Evolutionary conservation across 306 rosid species (phyloP), one percentile per base, ranked within the genome.

Genomic region (Urtica urens): DNA sequence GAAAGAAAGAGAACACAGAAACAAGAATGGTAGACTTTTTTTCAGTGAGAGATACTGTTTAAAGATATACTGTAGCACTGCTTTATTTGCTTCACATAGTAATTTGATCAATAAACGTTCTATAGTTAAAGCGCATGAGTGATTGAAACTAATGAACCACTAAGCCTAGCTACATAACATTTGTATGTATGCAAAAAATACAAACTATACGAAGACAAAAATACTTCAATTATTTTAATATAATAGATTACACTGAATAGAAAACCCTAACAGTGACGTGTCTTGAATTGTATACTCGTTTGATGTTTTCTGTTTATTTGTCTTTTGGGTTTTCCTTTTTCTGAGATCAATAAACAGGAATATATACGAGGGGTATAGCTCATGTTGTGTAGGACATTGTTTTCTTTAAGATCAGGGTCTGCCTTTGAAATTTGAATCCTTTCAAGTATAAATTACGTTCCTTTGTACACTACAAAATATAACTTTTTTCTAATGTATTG

Each of bases 91-190:
- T 12, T 9, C 8, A 9, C 20, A 11, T 5, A 28, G 33, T 28
- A 35, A 13, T 35, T 1, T 29, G 3, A 49, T 6, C 22, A 49
- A 27, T 45, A 24, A n/a, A n/a, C n/a, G 25, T 49, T 19, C 9
- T 10, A 49, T 3, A 18, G 55, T 15, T 10, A 17, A 49, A 49
- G 17, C 15, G n/a, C 55, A 30, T 29, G 18, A 49, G 5, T 24
- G 39, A 30, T 49, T 27, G 7, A 17, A 49, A 30, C 25, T 28
- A 23, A 49, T 30, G 55, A 45, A 49, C 26, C 38, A 49, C 39
- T 15, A 47, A 6, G 11, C n/a, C 4, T 10, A 25, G 10, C 29
- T 23, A 23, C 29, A 23, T 17, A 45, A 21, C 13, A 45, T n/a
- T 20, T 45, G 30, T 21, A 35, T 21, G 10, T 16, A 45, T 45